Base-by-base conservation (phyloP, 2,329 filamentous ascomycete species). In the Penicillium polonicum region DNA sequence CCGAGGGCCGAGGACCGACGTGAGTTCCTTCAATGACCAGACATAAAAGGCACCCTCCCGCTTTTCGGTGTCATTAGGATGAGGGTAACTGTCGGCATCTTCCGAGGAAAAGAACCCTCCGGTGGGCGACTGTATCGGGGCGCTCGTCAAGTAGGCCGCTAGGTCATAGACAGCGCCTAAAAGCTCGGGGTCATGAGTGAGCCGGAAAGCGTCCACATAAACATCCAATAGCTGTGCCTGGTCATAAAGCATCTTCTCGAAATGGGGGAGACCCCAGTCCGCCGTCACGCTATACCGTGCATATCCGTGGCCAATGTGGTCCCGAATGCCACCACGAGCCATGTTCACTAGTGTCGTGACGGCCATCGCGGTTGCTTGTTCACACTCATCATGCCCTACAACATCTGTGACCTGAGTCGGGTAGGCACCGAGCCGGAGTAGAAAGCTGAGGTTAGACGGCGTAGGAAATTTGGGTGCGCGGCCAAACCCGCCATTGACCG, bases 161-260 rank as follows among this genome's bases (percentile, higher is more conserved):
- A 97, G 82, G 70, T 96, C 91, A 63, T 91, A 84, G 2, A 94
- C 88, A 2, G 88, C 86, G 43, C 90, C 87, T 13, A 91, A 83
- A 58, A 96, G 86, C 66, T 96, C 89, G 5, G 84, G 82, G 12
- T 88, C 82, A 49, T 83, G 81, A 0, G 83, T 86, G 27, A 87
- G 76, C 15, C 91, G 81, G 81, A 92, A 97, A 0, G 90, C 92
- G 68, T 97, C 92, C 7, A 96, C 81, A 67, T 94, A 97, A 7
- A 94, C 82, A 25, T 88, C 84, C 2, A 99, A 78, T 1, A 97
- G 82, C 65, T 97, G 88, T 0, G 90, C 88, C 68, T 99, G 96
- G 70, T 97, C 94, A 54, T 91, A 92, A 10, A 97, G 84, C 83
- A 97, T 92, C 79, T 97, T 97, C 78, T 99, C 94, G 67, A 97